Conservation (phyloP, 164 flowering plant species). For the Stephania yunnanensis region DNA sequence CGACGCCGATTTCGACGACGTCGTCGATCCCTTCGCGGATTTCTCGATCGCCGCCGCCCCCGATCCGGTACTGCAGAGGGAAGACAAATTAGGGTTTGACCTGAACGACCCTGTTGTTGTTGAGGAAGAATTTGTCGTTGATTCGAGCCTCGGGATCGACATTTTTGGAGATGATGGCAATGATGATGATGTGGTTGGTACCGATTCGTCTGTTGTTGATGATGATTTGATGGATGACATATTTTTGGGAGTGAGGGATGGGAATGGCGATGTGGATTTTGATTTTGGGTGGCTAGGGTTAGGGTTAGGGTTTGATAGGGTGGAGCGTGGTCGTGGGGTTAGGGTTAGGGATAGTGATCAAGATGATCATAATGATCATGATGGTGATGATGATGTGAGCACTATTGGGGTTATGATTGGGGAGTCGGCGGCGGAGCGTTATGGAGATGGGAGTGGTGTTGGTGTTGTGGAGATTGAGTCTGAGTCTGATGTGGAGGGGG, state of each 20-base stretch:
- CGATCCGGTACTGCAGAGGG: slow-evolving; percentile 1
- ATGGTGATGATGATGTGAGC: slow-evolving; percentile 12
- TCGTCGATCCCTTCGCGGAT: slow-evolving; percentile 11
- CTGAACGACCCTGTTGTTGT: background rate
- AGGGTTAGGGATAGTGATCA: slow-evolving; percentile 13
- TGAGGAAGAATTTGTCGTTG: slow-evolving; percentile 22
- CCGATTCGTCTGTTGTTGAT: background rate
- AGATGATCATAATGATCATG: slow-evolving; percentile 8
- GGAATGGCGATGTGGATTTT: slow-evolving; percentile 23
- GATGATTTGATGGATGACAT: slow-evolving; percentile 18
- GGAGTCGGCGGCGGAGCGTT: slow-evolving; percentile 23
- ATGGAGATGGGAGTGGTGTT: slow-evolving; percentile 11
- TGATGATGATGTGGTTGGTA: slow-evolving; percentile 6
- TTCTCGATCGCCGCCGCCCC: background rate
- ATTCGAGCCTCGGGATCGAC: slow-evolving; percentile 45
- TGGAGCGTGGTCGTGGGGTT: slow-evolving; percentile 20
- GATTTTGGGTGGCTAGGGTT: slow-evolving; percentile 32
- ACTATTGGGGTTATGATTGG: slow-evolving; percentile 31
- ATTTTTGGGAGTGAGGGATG: slow-evolving; percentile 37
- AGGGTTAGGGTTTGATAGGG: slow-evolving; percentile 32
- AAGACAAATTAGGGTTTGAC: background rate
- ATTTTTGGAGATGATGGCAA: slow-evolving; percentile 48
- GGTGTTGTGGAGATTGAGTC: slow-evolving; percentile 33
- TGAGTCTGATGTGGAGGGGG: slow-evolving; percentile 38
- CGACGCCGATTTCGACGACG: slow-evolving; percentile 9